phyloP scores from a whole-genome alignment of 2,329 filamentous ascomycete species.

The Sporothrix humicola region DNA sequence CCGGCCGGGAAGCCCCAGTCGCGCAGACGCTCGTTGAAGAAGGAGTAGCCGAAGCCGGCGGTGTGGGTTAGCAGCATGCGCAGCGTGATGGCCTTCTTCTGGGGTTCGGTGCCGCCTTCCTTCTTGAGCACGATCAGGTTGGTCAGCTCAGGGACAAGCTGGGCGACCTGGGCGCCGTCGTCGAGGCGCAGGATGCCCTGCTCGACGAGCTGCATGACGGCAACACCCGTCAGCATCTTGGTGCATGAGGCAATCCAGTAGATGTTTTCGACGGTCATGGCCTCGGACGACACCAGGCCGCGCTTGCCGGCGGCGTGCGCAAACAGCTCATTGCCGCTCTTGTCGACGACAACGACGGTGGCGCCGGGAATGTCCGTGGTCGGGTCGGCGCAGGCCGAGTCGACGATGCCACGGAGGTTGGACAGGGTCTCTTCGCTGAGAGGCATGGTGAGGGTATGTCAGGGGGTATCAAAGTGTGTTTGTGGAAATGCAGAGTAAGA shows the following conservation, averaged over 20 bases:
- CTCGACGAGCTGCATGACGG: conserved; percentile 64
- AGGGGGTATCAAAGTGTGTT: neutral
- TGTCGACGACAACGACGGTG: conserved; percentile 55
- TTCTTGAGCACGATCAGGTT: conserved; percentile 52
- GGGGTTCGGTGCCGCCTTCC: conserved; percentile 50
- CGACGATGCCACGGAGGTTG: conserved; percentile 44
- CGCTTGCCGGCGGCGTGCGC: conserved; percentile 55
- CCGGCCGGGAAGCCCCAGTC: conserved; percentile 57
- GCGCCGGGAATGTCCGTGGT: conserved; percentile 52
- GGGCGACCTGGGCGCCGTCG: conserved; percentile 53
- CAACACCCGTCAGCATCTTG: conserved; percentile 59
- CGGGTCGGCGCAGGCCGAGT: conserved; percentile 47
- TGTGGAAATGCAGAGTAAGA: neutral
- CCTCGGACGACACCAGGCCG: conserved; percentile 51
- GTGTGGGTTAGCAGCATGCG: conserved; percentile 63
- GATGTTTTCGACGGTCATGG: conserved; percentile 64
- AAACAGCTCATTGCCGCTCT: conserved; percentile 54
- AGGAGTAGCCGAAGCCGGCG: conserved; percentile 63
- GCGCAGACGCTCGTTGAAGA: conserved; percentile 57
- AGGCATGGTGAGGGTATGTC: conserved; percentile 35
- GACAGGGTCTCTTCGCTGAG: conserved; percentile 36
- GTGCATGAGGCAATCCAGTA: conserved; percentile 67
- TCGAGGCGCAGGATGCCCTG: conserved; percentile 55
- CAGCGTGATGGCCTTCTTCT: conserved; percentile 58
- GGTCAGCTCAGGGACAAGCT: conserved; percentile 57